These are phyloP conservation scores for Dichotomocladium elegans DNA, from an alignment of 371 early-diverging fungal species.

Conservation along the genomic window DNA sequence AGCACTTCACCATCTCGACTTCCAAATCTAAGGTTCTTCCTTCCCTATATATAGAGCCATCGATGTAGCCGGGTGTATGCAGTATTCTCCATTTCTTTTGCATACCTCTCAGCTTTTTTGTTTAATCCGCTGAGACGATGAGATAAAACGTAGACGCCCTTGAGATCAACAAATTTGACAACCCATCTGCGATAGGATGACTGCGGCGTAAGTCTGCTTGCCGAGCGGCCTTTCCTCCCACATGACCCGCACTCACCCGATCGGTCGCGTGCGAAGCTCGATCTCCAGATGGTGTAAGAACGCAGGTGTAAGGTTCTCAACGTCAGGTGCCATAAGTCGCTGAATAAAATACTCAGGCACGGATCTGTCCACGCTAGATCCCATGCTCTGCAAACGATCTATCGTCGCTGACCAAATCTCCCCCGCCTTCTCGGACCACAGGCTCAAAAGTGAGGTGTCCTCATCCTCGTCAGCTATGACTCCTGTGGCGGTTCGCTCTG, in stretches of 20 bases:
- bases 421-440: slow-evolving; percentile 41
- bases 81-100: slow-evolving; percentile 38
- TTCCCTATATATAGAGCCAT: slow-evolving; percentile 31
- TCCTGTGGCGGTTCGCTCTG: slow-evolving; percentile 23
- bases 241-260: no score
- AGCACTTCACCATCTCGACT: slow-evolving; percentile 67
- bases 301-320: no score
- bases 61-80: no score
- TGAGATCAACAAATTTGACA: slow-evolving; percentile 63
- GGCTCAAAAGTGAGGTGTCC: slow-evolving; percentile 27
- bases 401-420: slow-evolving; percentile 39
- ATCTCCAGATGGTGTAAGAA: no score
- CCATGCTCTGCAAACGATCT: no score
- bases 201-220: no score
- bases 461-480: slow-evolving; percentile 6
- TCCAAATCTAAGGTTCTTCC: slow-evolving; percentile 60
- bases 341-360: no score
- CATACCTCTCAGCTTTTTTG: slow-evolving; percentile 30
- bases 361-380: no score
- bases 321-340: no score
- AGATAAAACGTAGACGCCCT: slow-evolving; percentile 58
- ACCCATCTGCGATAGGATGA: slow-evolving; percentile 34
- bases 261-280: no score
- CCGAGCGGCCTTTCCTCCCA: no score
- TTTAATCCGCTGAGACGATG: slow-evolving; percentile 54